Conservation (phyloP, 768 basidiomycete species). For the Amanita rubescens region DNA sequence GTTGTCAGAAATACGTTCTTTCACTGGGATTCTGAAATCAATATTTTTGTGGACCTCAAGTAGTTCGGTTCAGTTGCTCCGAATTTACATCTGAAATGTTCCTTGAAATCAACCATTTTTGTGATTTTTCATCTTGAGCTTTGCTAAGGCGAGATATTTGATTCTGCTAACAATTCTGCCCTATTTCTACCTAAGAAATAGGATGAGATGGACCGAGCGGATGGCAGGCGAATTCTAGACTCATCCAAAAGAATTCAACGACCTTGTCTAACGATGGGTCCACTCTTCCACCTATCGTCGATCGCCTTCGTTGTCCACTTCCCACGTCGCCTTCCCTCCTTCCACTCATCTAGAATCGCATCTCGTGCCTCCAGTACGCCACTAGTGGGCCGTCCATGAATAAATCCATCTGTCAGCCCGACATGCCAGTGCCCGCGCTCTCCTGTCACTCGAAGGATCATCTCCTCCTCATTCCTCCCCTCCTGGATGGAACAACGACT, state of each 20-base stretch:
- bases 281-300: conserved; percentile 21
- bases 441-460: conserved; percentile 22
- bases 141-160: too few species aligned
- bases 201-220: too few species aligned
- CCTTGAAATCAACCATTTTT: too few species aligned
- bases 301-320: conserved; percentile 8
- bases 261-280: conserved; percentile 15
- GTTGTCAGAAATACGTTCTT: too few species aligned
- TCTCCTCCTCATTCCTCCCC: conserved; percentile 26
- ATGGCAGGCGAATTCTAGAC: background rate
- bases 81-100: too few species aligned
- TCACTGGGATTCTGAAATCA: too few species aligned
- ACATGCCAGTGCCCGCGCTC: conserved; percentile 29
- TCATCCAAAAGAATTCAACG: background rate
- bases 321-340: conserved; percentile 9
- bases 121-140: too few species aligned
- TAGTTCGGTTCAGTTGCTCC: too few species aligned
- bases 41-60: too few species aligned
- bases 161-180: too few species aligned
- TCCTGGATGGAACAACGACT: conserved; percentile 19
- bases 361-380: conserved; percentile 19
- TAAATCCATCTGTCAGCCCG: conserved; percentile 19
- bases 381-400: conserved; percentile 17
- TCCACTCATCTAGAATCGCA: conserved; percentile 21
- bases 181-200: too few species aligned